These are phyloP conservation scores for Orbilia blumenaviensis DNA, from an alignment of 2,329 filamentous ascomycete species.

Conservation along the genomic window DNA sequence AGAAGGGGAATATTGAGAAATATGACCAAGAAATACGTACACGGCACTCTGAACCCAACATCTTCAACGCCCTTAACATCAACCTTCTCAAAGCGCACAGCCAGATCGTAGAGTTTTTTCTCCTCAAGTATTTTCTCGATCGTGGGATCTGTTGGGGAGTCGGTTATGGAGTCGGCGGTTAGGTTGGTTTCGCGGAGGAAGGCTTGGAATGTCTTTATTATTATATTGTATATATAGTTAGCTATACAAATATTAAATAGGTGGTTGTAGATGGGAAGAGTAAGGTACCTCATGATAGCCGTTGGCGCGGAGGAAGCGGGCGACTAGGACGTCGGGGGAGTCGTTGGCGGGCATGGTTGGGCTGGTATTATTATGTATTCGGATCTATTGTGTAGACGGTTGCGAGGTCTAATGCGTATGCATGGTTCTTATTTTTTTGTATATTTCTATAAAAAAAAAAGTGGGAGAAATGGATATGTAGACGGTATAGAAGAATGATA, in stretches of 20 bases:
- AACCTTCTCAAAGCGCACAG: constrained; percentile 56
- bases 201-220: constrained; percentile 55
- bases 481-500: too few relatives aligned
- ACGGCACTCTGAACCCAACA: constrained; percentile 55
- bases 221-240: constrained; percentile 13
- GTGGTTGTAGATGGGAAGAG: background rate
- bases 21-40: constrained; percentile 45
- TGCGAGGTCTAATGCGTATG: too few relatives aligned
- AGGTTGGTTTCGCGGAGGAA: constrained; percentile 57
- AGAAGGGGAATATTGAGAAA: background rate
- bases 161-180: constrained; percentile 47
- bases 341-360: constrained; percentile 56
- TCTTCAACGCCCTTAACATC: constrained; percentile 49
- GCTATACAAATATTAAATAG: background rate
- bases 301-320: constrained; percentile 61
- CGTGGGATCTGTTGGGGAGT: constrained; percentile 54
- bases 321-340: constrained; percentile 62
- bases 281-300: constrained; percentile 61
- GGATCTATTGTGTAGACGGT: background rate
- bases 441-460: too few relatives aligned
- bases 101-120: constrained; percentile 57
- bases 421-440: too few relatives aligned
- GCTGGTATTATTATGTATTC: too few relatives aligned
- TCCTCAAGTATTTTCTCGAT: constrained; percentile 58
- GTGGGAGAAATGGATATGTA: too few relatives aligned